phyloP scores from a whole-genome alignment of 2,329 filamentous ascomycete species.

The Alternaria triticina region DNA sequence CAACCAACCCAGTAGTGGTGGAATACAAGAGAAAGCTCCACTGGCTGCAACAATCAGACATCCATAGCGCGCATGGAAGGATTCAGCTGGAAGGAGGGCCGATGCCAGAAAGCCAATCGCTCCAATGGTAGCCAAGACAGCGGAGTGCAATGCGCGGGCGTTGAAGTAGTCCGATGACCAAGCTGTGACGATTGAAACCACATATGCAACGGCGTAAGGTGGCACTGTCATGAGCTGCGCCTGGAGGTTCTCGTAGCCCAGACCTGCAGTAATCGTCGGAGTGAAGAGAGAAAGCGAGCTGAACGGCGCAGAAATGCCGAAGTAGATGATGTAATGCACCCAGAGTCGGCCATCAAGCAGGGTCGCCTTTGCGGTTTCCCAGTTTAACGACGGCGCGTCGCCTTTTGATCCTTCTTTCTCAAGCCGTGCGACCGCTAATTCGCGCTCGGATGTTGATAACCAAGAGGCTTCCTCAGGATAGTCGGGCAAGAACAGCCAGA shows the following conservation, averaged over 20 bases:
- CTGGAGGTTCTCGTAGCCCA: slow-evolving; percentile 60
- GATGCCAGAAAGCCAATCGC: slow-evolving; percentile 67
- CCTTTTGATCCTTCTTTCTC: slow-evolving; percentile 53
- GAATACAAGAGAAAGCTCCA: slow-evolving; percentile 72
- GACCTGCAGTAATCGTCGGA: slow-evolving; percentile 68
- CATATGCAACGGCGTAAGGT: slow-evolving; percentile 68
- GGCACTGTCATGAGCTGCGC: slow-evolving; percentile 73
- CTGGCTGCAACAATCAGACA: slow-evolving; percentile 71
- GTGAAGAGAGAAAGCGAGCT: slow-evolving; percentile 62
- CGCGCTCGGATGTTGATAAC: slow-evolving; percentile 52
- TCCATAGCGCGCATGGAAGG: slow-evolving; percentile 69
- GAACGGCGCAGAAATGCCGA: slow-evolving; percentile 31
- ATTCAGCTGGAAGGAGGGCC: slow-evolving; percentile 65
- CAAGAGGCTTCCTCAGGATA: slow-evolving; percentile 57
- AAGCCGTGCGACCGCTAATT: slow-evolving; percentile 47
- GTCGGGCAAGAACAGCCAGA: slow-evolving; percentile 57
- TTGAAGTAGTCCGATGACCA: slow-evolving; percentile 29
- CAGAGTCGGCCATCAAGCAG: slow-evolving; percentile 60
- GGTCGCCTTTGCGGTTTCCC: slow-evolving; percentile 55
- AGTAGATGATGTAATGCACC: slow-evolving; percentile 55
- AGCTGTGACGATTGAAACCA: slow-evolving; percentile 49
- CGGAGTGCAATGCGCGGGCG: slow-evolving; percentile 58
- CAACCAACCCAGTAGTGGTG: slow-evolving; percentile 73
- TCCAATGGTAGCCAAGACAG: slow-evolving; percentile 51
- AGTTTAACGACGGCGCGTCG: slow-evolving; percentile 49